Evolutionary conservation across 768 basidiomycete species (phyloP).

Genomic region (Rhizopogon roseolus): DNA sequence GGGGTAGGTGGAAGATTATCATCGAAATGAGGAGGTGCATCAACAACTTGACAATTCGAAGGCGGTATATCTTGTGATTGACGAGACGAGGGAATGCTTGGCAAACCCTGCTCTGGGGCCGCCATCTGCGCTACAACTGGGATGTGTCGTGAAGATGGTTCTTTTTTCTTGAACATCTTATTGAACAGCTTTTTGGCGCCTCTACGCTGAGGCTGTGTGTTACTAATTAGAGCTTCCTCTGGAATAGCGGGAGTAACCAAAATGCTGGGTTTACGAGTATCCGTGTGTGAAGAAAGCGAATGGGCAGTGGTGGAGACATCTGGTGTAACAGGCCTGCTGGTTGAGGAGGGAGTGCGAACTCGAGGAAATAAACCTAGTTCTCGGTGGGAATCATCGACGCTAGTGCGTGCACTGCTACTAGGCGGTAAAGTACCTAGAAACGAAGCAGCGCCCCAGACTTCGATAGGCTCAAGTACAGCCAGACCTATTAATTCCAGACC

Average conservation of each 20-base stretch:
- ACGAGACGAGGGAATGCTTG: background rate
- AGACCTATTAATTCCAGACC: conserved; percentile 77
- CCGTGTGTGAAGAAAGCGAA: background rate
- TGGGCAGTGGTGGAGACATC: conserved; percentile 3
- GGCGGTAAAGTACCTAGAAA: conserved; percentile 7
- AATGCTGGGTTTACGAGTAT: conserved; percentile 6
- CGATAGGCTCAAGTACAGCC: conserved; percentile 74
- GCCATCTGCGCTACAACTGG: conserved; percentile 22
- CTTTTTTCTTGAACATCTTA: conserved; percentile 65
- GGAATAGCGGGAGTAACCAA: conserved; percentile 13
- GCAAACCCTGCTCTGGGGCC: conserved; percentile 14
- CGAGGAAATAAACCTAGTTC: conserved; percentile 15
- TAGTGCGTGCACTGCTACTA: conserved; percentile 21
- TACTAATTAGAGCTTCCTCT: conserved; percentile 10
- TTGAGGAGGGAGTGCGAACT: background rate
- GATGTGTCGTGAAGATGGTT: conserved; percentile 10
- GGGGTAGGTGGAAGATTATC: conserved; percentile 13
- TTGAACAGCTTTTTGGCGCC: conserved; percentile 61
- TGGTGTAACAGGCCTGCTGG: conserved; percentile 10
- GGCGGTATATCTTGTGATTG: conserved; percentile 13
- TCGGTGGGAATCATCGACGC: conserved; percentile 19
- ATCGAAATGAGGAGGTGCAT: conserved; percentile 3
- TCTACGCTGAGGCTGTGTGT: conserved; percentile 22
- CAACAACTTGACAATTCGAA: conserved; percentile 3
- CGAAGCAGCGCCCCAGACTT: conserved; percentile 46